Evolutionary conservation across 768 basidiomycete species (phyloP).

Genomic region (Udeniomyces megalosporus): DNA sequence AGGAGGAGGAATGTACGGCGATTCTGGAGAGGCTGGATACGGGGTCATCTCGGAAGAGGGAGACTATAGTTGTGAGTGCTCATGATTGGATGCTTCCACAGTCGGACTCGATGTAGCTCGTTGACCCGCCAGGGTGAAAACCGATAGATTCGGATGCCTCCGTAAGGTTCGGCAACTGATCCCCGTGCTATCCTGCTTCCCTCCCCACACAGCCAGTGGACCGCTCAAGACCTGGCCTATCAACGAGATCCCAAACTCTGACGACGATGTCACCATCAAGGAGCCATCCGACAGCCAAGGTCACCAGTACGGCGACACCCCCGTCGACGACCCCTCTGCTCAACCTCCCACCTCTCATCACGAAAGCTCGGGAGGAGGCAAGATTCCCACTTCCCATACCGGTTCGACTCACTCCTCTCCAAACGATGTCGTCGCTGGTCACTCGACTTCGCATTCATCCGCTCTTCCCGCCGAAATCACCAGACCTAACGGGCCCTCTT

Average conservation of each 20-base stretch:
- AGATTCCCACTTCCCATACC: too few relatives aligned
- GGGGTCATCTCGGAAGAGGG: constrained; percentile 20
- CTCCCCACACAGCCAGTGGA: background rate
- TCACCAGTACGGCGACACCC: background rate
- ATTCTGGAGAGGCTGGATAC: background rate
- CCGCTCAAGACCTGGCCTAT: constrained; percentile 4
- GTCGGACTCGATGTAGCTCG: background rate
- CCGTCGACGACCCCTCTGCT: background rate
- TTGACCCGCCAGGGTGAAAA: background rate
- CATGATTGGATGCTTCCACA: background rate
- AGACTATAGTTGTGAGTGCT: constrained; percentile 12
- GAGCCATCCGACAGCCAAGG: too few relatives aligned
- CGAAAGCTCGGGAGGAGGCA: too few relatives aligned
- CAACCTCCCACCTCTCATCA: too few relatives aligned
- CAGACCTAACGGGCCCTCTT: constrained; percentile 25
- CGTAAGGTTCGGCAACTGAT: background rate
- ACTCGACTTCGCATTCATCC: constrained; percentile 14
- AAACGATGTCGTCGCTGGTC: constrained; percentile 1
- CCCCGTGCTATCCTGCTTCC: background rate
- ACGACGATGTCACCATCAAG: background rate
- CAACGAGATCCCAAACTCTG: background rate
- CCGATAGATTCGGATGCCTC: background rate
- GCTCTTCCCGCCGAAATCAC: constrained; percentile 15
- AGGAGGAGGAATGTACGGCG: constrained; percentile 1
- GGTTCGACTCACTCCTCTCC: too few relatives aligned